Evolutionary conservation across 352 stramenopile genomes (phyloP).

Genomic region (Phytophthora ohioensis): DNA sequence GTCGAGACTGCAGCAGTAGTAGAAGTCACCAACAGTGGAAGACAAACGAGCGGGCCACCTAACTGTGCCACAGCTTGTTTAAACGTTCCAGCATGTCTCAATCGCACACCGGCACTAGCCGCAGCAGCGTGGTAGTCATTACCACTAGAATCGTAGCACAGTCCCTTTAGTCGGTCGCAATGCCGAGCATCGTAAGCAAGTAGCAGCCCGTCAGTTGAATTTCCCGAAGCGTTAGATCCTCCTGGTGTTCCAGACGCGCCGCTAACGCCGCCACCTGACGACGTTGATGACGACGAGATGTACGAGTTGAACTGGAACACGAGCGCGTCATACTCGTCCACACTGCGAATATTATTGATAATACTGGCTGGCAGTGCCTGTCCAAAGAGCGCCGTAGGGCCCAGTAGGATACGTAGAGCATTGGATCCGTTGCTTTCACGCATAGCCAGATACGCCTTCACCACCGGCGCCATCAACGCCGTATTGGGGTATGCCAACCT

Average conservation of each 20-base stretch:
- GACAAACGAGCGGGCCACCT: conserved; percentile 65
- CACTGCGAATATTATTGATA: conserved; percentile 72
- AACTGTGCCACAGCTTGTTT: conserved; percentile 77
- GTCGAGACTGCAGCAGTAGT: conserved; percentile 47
- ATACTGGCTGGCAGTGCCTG: conserved; percentile 67
- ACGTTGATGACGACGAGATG: conserved; percentile 74
- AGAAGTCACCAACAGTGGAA: conserved; percentile 70
- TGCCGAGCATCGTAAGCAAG: conserved; percentile 75
- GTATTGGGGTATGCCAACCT: conserved; percentile 85
- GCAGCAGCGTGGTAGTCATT: conserved; percentile 73
- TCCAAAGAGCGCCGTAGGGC: conserved; percentile 68
- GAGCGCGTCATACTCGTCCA: conserved; percentile 77
- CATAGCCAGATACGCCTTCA: conserved; percentile 84
- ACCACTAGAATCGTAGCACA: conserved; percentile 78
- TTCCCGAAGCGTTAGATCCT: conserved; percentile 35
- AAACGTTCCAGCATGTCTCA: conserved; percentile 73
- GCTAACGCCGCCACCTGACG: conserved; percentile 44
- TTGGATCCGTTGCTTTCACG: conserved; percentile 73
- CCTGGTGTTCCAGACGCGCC: conserved; percentile 33
- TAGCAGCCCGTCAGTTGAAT: conserved; percentile 61
- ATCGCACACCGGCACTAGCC: conserved; percentile 61
- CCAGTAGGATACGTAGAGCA: conserved; percentile 67
- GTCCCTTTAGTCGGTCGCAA: conserved; percentile 64
- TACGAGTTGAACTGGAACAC: conserved; percentile 85
- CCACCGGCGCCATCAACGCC: conserved; percentile 74